Conservation (phyloP, 768 basidiomycete genomes). For the Pleurotus giganteus region DNA sequence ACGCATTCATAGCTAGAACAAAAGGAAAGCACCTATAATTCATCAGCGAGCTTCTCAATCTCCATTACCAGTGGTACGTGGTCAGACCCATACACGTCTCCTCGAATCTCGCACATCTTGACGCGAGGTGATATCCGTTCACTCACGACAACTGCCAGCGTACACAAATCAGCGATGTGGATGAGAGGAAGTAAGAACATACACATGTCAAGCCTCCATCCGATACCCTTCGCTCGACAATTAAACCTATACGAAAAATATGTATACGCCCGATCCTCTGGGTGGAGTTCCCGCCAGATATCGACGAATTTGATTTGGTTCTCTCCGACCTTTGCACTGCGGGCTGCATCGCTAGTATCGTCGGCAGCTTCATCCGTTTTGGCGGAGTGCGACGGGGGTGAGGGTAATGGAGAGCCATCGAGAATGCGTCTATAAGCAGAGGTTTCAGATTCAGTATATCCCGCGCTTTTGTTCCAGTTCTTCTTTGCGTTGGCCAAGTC, state of each 20-base stretch:
- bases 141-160: slow-evolving; percentile 64
- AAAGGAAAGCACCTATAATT: slow-evolving; percentile 15
- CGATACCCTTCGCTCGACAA: slow-evolving; percentile 75
- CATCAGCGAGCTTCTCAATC: slow-evolving; percentile 39
- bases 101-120: slow-evolving; percentile 82
- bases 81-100: slow-evolving; percentile 85
- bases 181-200: slow-evolving; percentile 20
- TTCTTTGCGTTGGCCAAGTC: slow-evolving; percentile 66
- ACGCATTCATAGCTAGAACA: no score
- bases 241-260: slow-evolving; percentile 86
- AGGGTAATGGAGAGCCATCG: slow-evolving; percentile 34
- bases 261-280: slow-evolving; percentile 69
- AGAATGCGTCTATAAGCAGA: slow-evolving; percentile 71
- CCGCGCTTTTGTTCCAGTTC: slow-evolving; percentile 89
- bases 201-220: slow-evolving; percentile 91
- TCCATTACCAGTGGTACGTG: slow-evolving; percentile 83
- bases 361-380: background rate
- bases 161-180: background rate
- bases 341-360: background rate
- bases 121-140: slow-evolving; percentile 62
- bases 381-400: background rate
- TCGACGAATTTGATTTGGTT: slow-evolving; percentile 62
- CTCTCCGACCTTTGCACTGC: slow-evolving; percentile 20
- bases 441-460: slow-evolving; percentile 83
- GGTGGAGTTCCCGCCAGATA: slow-evolving; percentile 75